These are phyloP conservation scores for Metschnikowia similis DNA, from an alignment of 805 yeast species.

Conservation along the genomic window DNA sequence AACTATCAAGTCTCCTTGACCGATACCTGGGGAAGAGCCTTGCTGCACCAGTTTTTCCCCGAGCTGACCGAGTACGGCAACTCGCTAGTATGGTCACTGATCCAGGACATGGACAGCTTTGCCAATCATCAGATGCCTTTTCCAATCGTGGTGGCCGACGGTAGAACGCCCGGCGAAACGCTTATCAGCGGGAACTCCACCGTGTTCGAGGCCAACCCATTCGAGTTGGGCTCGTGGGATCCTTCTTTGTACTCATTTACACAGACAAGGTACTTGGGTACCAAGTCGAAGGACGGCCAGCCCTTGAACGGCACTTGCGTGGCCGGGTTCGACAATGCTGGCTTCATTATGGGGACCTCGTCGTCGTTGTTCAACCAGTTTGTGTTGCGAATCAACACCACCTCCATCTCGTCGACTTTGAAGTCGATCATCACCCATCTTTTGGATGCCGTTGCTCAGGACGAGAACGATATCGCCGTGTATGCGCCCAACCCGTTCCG, in stretches of 20 bases:
- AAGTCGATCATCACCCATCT: slow-evolving; percentile 23
- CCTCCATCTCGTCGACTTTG: slow-evolving; percentile 21
- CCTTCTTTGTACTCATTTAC: slow-evolving; percentile 63
- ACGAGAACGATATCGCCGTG: slow-evolving; percentile 34
- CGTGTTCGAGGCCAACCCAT: slow-evolving; percentile 36
- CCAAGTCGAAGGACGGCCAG: slow-evolving; percentile 56
- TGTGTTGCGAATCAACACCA: slow-evolving; percentile 21
- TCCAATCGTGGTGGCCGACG: slow-evolving; percentile 37
- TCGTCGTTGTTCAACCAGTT: slow-evolving; percentile 36
- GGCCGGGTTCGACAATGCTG: slow-evolving; percentile 68
- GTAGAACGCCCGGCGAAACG: slow-evolving; percentile 32
- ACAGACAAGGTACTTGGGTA: slow-evolving; percentile 66
- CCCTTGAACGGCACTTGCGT: slow-evolving; percentile 50
- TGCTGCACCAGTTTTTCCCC: slow-evolving; percentile 36
- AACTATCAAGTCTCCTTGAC: slow-evolving; percentile 37
- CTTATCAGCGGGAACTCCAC: slow-evolving; percentile 34
- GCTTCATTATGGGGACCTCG: slow-evolving; percentile 38
- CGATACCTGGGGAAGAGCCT: slow-evolving; percentile 43
- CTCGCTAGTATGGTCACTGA: slow-evolving; percentile 28
- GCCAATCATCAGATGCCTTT: slow-evolving; percentile 33
- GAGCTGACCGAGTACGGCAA: slow-evolving; percentile 24
- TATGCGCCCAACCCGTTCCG: slow-evolving; percentile 40
- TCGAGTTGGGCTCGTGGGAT: slow-evolving; percentile 81
- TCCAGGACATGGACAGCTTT: slow-evolving; percentile 24
- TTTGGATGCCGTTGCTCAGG: slow-evolving; percentile 21